These are phyloP conservation scores for Boletus calvinii DNA, from an alignment of 1,284 basidiomycete species.

Conservation along the genomic window DNA sequence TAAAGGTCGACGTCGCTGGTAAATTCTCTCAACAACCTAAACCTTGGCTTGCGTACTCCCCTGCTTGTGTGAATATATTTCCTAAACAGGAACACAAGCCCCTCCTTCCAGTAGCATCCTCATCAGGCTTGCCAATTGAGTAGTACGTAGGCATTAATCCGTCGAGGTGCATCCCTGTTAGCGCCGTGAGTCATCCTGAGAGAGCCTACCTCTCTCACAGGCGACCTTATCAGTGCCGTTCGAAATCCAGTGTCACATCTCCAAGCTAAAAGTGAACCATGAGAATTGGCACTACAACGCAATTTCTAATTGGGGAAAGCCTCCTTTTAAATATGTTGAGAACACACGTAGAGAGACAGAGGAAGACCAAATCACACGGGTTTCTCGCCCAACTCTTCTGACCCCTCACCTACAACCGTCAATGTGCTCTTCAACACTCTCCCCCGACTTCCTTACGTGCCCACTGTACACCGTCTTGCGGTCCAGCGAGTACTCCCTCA, in stretches of 20 bases:
- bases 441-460: slow-evolving; percentile 18
- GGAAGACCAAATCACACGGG: neutral
- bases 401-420: neutral
- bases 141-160: too few species aligned
- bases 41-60: slow-evolving; percentile 25
- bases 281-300: too few species aligned
- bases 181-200: too few species aligned
- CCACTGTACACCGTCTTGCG: slow-evolving; percentile 48
- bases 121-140: too few species aligned
- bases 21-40: slow-evolving; percentile 21
- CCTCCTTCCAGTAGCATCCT: neutral
- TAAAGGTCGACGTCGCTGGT: slow-evolving; percentile 16
- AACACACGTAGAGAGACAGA: neutral
- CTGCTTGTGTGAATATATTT: slow-evolving; percentile 20
- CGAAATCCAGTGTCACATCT: too few species aligned
- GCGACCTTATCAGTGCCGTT: too few species aligned
- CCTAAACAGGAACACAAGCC: slow-evolving; percentile 13
- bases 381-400: neutral
- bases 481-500: slow-evolving; percentile 59
- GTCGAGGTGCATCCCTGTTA: too few species aligned
- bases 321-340: neutral
- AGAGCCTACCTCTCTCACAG: too few species aligned
- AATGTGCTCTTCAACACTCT: neutral
- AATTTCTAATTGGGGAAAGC: too few species aligned
- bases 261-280: too few species aligned